Percentiles rank a stretch among this genome's conserved stretches.
phyloP scores from a whole-genome alignment of 129 eudicot species.

The Escallonia rubra region DNA sequence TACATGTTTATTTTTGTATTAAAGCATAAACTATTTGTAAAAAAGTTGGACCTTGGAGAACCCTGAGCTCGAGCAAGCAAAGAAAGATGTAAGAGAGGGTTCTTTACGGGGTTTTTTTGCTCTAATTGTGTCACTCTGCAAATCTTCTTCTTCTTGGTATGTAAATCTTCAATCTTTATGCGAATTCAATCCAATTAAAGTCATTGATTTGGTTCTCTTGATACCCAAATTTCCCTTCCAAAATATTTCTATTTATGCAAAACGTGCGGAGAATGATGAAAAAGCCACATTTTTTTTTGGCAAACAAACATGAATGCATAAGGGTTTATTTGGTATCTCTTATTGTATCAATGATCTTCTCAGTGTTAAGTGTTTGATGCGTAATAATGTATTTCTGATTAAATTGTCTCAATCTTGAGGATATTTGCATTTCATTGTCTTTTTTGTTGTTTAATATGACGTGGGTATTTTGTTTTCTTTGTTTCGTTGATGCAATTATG shows the following conservation, averaged over 20 bases:
- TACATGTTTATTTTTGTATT: too few species aligned
- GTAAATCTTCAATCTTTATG: background rate
- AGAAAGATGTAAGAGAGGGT: background rate
- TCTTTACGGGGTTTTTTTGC: conserved; percentile 9
- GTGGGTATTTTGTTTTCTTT: background rate
- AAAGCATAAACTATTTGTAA: too few species aligned
- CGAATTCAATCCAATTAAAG: background rate
- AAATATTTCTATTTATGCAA: background rate
- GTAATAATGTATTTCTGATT: background rate
- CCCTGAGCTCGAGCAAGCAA: background rate
- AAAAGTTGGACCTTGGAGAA: background rate
- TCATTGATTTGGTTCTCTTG: background rate
- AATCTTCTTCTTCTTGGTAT: background rate
- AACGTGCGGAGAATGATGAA: background rate
- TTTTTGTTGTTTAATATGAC: background rate
- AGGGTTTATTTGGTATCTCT: background rate
- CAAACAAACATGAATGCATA: background rate
- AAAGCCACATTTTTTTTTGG: background rate
- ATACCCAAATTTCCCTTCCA: background rate
- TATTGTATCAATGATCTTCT: background rate
- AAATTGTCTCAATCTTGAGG: background rate
- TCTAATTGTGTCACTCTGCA: background rate
- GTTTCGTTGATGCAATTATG: background rate
- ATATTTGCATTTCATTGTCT: background rate
- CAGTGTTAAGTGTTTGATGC: background rate